phyloP scores from a whole-genome alignment of 169 alveolate species.

The Cyclospora cayetanensis region DNA sequence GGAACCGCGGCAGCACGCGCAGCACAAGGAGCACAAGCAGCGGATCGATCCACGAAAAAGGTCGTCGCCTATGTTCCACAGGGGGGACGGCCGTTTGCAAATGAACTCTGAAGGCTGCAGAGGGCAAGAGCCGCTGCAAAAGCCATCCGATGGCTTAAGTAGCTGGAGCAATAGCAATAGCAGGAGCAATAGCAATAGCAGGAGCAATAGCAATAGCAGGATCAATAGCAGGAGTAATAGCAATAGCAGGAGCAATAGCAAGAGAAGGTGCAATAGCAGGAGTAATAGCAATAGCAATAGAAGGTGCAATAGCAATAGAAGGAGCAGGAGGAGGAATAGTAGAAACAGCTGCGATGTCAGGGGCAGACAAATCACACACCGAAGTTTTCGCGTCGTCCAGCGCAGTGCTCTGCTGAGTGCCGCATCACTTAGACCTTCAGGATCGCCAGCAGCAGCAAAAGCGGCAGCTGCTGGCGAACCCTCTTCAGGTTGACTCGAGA shows the following conservation, averaged over 20 bases:
- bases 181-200: neutral
- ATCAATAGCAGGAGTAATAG: neutral
- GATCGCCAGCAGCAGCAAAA: neutral
- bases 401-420: neutral
- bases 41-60: too few relatives aligned
- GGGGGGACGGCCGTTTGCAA: too few relatives aligned
- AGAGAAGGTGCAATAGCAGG: neutral
- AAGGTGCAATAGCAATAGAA: neutral
- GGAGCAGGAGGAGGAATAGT: conserved; percentile 31
- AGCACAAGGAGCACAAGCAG: neutral
- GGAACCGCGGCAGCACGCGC: neutral
- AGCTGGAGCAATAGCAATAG: neutral
- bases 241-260: neutral
- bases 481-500: neutral
- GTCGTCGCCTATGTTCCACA: too few relatives aligned
- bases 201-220: conserved; percentile 15
- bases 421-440: neutral
- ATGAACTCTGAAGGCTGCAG: too few relatives aligned
- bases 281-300: neutral
- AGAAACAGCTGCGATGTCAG: neutral
- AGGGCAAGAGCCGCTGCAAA: too few relatives aligned
- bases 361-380: neutral
- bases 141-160: too few relatives aligned
- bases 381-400: neutral
- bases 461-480: neutral